Conservation (phyloP, 2,329 filamentous ascomycete species). For the Monilinia fructigena region DNA sequence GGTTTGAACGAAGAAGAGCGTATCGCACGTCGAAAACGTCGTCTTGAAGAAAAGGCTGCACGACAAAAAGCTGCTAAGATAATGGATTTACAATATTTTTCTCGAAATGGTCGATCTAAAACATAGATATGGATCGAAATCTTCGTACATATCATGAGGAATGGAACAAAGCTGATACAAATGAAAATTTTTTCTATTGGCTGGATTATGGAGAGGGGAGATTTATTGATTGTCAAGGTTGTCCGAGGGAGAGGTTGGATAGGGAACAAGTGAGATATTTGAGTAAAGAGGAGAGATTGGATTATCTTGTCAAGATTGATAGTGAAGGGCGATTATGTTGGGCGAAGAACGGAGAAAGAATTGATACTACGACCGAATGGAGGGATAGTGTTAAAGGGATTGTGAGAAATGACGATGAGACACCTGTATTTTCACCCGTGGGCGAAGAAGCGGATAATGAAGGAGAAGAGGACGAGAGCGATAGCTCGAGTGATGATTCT, state of each 20-base stretch:
- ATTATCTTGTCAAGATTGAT: constrained; percentile 79
- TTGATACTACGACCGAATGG: constrained; percentile 73
- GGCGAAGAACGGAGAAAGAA: constrained; percentile 76
- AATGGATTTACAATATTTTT: constrained; percentile 88
- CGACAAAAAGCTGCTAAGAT: constrained; percentile 67
- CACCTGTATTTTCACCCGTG: constrained; percentile 49
- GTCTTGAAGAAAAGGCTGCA: constrained; percentile 52
- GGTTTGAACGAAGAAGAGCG: constrained; percentile 42
- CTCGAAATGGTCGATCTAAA: constrained; percentile 80
- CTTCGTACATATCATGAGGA: constrained; percentile 77
- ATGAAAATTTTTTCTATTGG: constrained; percentile 94
- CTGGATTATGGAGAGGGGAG: constrained; percentile 78
- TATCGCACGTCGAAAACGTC: constrained; percentile 43
- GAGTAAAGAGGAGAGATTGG: constrained; percentile 74
- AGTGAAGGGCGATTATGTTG: constrained; percentile 74
- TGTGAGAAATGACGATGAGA: constrained; percentile 59
- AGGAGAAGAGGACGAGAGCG: neutral
- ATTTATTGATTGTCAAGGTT: constrained; percentile 65
- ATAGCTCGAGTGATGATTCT: neutral
- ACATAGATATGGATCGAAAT: constrained; percentile 69
- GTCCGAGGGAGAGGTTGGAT: constrained; percentile 72
- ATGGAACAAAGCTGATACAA: constrained; percentile 75
- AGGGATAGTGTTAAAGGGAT: constrained; percentile 79
- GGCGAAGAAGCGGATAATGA: constrained; percentile 33
- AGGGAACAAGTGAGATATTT: constrained; percentile 81